A percentile compares a stretch with the other conserved stretches of the same genome.
These are phyloP conservation scores for Escovopsis sp. DNA, from an alignment of 2,329 filamentous ascomycete species.

Conservation along the genomic window DNA sequence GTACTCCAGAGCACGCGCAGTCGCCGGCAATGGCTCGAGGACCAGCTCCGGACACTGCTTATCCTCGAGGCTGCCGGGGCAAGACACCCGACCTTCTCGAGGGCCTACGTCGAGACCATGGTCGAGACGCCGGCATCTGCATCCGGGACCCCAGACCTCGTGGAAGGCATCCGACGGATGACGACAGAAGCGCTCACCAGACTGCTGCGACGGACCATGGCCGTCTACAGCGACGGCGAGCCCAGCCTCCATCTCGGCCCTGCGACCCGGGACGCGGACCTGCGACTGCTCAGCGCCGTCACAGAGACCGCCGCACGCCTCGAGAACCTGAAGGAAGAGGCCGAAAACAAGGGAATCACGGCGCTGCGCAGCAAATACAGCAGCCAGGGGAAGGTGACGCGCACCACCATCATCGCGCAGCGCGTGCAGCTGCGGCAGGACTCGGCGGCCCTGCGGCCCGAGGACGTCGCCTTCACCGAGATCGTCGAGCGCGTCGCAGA, in stretches of 20 bases:
- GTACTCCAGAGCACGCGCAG: conserved; percentile 19
- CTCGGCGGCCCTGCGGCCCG: conserved; percentile 52
- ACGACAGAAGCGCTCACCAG: conserved; percentile 17
- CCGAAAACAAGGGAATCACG: conserved; percentile 29
- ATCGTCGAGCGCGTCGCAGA: conserved; percentile 38
- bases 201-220: conserved; percentile 14
- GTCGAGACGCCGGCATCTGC: conserved; percentile 33
- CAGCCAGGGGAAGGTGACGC: conserved; percentile 51
- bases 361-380: conserved; percentile 60
- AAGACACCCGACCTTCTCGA: conserved; percentile 28
- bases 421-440: conserved; percentile 69
- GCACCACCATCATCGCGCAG: conserved; percentile 68
- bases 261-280: conserved; percentile 17
- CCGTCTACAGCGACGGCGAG: conserved; percentile 22
- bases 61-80: conserved; percentile 26
- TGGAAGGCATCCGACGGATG: conserved; percentile 46
- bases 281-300: conserved; percentile 21
- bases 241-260: conserved; percentile 18
- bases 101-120: conserved; percentile 48
- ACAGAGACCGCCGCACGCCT: conserved; percentile 30
- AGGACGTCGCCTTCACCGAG: conserved; percentile 56
- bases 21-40: conserved; percentile 23
- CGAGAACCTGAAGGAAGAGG: conserved; percentile 28
- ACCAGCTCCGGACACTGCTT: conserved; percentile 34
- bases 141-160: conserved; percentile 36